Evolutionary conservation across 805 yeast species (phyloP), one percentile per base, ranked within the genome.

Genomic region (Candida argentea): DNA sequence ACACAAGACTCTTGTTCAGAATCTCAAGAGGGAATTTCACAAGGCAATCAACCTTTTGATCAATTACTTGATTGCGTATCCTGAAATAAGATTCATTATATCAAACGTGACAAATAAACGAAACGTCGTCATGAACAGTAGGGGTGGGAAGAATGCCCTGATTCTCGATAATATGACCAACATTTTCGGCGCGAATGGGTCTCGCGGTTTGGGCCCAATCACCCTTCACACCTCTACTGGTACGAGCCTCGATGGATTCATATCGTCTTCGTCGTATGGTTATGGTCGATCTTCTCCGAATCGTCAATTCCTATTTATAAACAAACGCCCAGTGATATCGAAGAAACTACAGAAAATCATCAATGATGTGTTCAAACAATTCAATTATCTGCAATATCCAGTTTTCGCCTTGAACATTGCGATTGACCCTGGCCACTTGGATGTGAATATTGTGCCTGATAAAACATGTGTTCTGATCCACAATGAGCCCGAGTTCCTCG

Each of bases 371-470:
- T 91, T 83, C 55, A 74, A 71, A 36, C 61, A 64, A 20, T 84
- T 68, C 50, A 87, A 86, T 39, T 67, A 72, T 40, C 59, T 75
- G 4, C 95, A 86, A 43, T 66, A 48, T 29, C 97, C 97, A 0
- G 70, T 73, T 7, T 61, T 81, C 27, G 61, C 85, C 2, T 40
- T 84, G 3, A 65, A 91, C 48, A 39, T 91, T 13, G 42, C 44
- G 9, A 46, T 84, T 5, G 64, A 68, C 22, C 61, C 80, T 0
- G 41, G 45, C 15, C 56, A 61, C 21, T 35, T 78, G n/a, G 98
- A 91, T 52, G 65, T 91, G 12, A 91, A 91, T 50, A 81, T 91
- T 1, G 77, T 95, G 0, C 97, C 98, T 0, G 96, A 91, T 48
- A 91, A 91, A 47, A 61, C 89, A 29, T 70, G 74, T 2, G 63